Base-by-base conservation (phyloP, 768 basidiomycete species). In the Collybia sordida region DNA sequence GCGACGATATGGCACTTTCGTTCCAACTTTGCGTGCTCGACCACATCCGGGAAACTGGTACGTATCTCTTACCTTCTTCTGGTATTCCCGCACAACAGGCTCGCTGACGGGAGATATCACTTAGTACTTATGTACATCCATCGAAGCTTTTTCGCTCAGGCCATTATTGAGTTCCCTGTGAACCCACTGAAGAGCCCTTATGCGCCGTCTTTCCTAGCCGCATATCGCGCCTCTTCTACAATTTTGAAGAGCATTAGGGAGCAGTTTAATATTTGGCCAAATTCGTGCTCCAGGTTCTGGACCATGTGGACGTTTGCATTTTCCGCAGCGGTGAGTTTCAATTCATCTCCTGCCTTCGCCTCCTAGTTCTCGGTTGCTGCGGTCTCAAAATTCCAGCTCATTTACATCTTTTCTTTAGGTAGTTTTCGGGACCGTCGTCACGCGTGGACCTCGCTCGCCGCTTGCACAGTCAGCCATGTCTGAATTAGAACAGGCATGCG, bases 371-470 rank as follows among this genome's bases (percentile, higher is more conserved):
- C 27, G 6, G 27, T 5, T 27, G 27, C 27, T 27, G 11, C 27
- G 5, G 27, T 11, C n/a, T n/a, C n/a, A n/a, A n/a, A n/a, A n/a
- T n/a, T n/a, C n/a, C n/a, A n/a, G n/a, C n/a, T 27, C 11, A 27
- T 27, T 27, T 11, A 27, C 27, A 27, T 11, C 11, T 11, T 27
- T 31, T 31, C 15, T 4, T 11, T 50, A 90, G 88, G 77, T 89
- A 8, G 84, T 91, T 14, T 86, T 91, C 58, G 90, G 88, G 3
- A 85, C 86, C 3, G 84, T 92, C 17, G 90, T 87, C 2, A 88
- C 85, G 2, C 79, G 86, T 23, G 82, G 85, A 3, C 90, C 90
- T 4, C 70, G 78, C 5, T 88, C 84, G 1, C 80, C 85, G 0
- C 63, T 91, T 9, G 90, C 89, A 0, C 65, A 74, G 11, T 73